Evolutionary conservation across 2,329 filamentous ascomycete genomes (phyloP).

Genomic region (Teratosphaeria viscida): DNA sequence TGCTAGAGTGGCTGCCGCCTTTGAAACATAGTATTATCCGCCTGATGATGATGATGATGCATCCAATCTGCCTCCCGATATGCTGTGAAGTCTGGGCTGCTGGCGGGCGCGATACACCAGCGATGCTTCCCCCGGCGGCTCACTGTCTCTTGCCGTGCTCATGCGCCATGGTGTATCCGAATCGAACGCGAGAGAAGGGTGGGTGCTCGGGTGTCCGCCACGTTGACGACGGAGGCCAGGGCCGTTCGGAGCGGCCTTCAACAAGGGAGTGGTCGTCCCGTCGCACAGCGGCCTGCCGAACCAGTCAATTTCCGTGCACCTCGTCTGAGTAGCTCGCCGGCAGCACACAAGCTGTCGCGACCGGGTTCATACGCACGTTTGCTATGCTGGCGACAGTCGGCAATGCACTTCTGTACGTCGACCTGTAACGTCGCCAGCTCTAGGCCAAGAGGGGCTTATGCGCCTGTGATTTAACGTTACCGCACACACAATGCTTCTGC

Average conservation of each 20-base stretch:
- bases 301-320: background rate
- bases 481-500: background rate
- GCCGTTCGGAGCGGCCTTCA: background rate
- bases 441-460: background rate
- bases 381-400: background rate
- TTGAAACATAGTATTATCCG: background rate
- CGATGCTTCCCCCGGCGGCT: background rate
- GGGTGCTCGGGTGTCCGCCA: background rate
- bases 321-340: background rate
- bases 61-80: background rate
- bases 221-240: background rate
- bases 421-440: background rate
- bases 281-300: background rate
- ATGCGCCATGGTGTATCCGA: background rate
- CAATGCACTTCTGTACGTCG: background rate
- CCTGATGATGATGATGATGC: background rate
- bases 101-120: background rate
- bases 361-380: slow-evolving; percentile 3
- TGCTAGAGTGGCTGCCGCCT: background rate
- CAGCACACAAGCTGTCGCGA: background rate
- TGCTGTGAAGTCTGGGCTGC: background rate
- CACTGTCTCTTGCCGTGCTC: background rate
- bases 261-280: background rate
- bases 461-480: background rate
- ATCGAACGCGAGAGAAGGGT: background rate